phyloP scores from a whole-genome alignment of 1,284 basidiomycete genomes.

The Tylopilus sp. region DNA sequence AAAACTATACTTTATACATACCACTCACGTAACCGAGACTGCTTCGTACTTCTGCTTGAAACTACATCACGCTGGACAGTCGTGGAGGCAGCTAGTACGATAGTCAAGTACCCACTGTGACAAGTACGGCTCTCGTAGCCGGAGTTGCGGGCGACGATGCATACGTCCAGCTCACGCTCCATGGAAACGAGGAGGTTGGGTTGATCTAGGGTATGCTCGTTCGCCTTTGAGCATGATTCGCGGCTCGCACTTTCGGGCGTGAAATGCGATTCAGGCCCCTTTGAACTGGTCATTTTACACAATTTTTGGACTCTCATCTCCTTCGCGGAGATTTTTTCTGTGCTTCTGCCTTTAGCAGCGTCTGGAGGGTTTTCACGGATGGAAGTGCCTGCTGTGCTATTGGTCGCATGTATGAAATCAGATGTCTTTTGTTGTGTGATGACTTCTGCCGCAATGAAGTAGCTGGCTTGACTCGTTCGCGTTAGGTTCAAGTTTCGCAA shows the following conservation, averaged over 20 bases:
- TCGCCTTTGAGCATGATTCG: conserved; percentile 43
- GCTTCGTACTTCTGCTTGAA: background rate
- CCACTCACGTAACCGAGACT: background rate
- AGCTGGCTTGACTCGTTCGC: no score
- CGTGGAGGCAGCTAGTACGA: conserved; percentile 1
- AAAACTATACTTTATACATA: background rate
- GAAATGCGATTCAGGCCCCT: conserved; percentile 49
- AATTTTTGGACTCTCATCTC: conserved; percentile 32
- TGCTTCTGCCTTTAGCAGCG: background rate
- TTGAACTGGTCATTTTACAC: conserved; percentile 37
- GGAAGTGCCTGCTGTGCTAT: background rate
- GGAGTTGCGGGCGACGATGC: background rate
- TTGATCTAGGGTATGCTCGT: background rate
- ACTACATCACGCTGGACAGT: background rate
- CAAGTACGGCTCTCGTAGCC: conserved; percentile 7
- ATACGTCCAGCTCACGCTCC: background rate
- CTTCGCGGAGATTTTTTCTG: conserved; percentile 28
- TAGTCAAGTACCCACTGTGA: background rate
- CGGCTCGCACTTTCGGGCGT: conserved; percentile 28
- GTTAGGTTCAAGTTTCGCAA: no score
- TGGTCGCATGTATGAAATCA: background rate
- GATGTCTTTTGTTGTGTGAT: no score
- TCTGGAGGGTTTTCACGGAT: background rate
- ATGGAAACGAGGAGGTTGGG: conserved; percentile 27
- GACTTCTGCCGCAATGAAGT: no score